Base-by-base conservation (phyloP, 1,139 yeast species). In the Chernovozyma aurita region DNA sequence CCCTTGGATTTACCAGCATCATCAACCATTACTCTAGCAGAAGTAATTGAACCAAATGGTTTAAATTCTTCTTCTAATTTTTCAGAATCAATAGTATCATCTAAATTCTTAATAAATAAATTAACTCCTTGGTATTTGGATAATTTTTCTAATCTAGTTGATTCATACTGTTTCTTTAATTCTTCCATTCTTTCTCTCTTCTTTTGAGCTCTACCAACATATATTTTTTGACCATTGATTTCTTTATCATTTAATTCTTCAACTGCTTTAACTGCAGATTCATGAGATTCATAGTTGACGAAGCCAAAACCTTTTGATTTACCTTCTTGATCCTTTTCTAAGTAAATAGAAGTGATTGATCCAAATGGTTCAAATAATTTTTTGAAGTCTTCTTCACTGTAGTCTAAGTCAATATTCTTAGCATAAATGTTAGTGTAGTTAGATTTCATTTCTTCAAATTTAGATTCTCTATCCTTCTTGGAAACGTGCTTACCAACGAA, bases 141-240 rank as follows among this genome's bases (percentile, higher is more conserved):
- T 63, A 87, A 73, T 70, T 87, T 87, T 74, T 92, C 97, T 63
- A 85, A 77, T 66, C 95, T 84, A 53, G 86, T 83, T 52, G 87
- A 80, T 71, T 94, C 97, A 73, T 87, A 85, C 72, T 87, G 95
- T 71, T 82, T 85, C 78, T 86, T 88, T 67, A 92, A 85, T 70
- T 90, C 95, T 73, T 88, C 96, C 62, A 84, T 71, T 75, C 99
- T 90, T 78, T 92, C 99, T 68, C 86, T 78, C 80, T 88, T 92
- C 88, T 88, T 92, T 76, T 92, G 98, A 52, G 99, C 99, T 71
- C 98, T 88, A 55, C 97, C 97, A 56, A 92, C 98, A 65, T 82
- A 92, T 50, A 92, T 73, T 67, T 76, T 79, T 73, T 85, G 88
- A 57, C 92, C 92, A 55, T 78, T 80, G 63, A 83, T 66, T 59